Evolutionary conservation across 495 filamentous ascomycete species (phyloP).

Genomic region (Neurospora tetrasperma): DNA sequence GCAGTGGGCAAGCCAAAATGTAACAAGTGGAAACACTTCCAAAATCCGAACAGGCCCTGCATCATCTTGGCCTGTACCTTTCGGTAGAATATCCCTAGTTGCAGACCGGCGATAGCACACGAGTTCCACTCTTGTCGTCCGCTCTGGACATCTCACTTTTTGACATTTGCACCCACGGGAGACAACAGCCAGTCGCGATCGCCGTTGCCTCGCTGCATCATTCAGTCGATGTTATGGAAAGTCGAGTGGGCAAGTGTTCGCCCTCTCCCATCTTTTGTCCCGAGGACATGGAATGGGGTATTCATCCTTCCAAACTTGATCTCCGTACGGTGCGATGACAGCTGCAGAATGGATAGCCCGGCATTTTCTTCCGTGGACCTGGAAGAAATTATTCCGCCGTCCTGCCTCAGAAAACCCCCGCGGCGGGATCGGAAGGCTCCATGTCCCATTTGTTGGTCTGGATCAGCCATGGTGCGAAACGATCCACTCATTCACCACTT

Average conservation of each 20-base stretch:
- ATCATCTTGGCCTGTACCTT: slow-evolving; percentile 19
- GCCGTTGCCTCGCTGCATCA: background rate
- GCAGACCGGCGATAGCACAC: background rate
- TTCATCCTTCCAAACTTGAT: background rate
- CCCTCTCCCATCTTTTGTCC: background rate
- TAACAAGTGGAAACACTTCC: slow-evolving; percentile 10
- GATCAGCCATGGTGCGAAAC: background rate
- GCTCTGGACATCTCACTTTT: background rate
- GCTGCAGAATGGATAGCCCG: background rate
- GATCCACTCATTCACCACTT: background rate
- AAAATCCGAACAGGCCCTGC: slow-evolving; percentile 20
- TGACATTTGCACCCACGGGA: background rate
- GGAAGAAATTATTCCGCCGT: background rate
- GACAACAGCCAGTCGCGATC: background rate
- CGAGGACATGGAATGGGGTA: background rate
- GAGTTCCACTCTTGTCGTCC: background rate
- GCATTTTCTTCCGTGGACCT: background rate
- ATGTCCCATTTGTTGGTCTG: background rate
- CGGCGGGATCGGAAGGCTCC: background rate
- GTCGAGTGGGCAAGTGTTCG: background rate
- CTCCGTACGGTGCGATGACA: background rate
- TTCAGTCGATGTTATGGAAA: background rate
- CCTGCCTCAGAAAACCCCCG: background rate
- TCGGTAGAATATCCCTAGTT: background rate
- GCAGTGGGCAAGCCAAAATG: slow-evolving; percentile 6